These are phyloP conservation scores for Artomyces pyxidatus DNA, from an alignment of 768 basidiomycete genomes.

Conservation along the genomic window DNA sequence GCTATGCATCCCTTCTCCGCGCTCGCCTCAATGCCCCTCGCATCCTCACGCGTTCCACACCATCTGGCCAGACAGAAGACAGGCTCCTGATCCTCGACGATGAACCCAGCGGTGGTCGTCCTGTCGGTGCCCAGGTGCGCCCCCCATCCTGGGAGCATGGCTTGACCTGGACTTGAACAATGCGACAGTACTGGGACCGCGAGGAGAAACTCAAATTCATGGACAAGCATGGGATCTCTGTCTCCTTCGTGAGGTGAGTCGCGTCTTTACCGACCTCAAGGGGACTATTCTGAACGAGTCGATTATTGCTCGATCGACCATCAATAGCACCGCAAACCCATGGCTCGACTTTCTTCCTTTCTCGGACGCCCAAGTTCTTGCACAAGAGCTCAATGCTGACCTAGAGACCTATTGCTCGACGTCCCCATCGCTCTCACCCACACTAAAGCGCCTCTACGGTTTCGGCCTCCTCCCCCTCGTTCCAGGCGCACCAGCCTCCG, in stretches of 20 bases:
- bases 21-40: constrained; percentile 56
- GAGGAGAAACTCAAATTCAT: constrained; percentile 78
- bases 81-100: constrained; percentile 71
- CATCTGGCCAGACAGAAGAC: constrained; percentile 48
- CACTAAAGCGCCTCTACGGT: constrained; percentile 64
- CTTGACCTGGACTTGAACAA: background rate
- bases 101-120: constrained; percentile 72
- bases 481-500: constrained; percentile 43
- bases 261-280: constrained; percentile 1
- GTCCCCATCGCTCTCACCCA: constrained; percentile 35
- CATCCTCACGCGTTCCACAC: constrained; percentile 43
- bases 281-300: background rate
- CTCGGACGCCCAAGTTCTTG: constrained; percentile 55
- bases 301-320: background rate
- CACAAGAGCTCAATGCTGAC: constrained; percentile 65
- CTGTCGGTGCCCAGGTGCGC: constrained; percentile 65
- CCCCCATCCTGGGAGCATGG: background rate
- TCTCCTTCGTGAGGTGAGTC: constrained; percentile 66
- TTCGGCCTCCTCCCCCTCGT: constrained; percentile 84
- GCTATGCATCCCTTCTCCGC: constrained; percentile 65
- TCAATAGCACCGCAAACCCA: constrained; percentile 73
- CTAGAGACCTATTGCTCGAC: constrained; percentile 74
- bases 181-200: constrained; percentile 62
- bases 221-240: constrained; percentile 72
- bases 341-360: constrained; percentile 85